Evolutionary conservation across 2,329 filamentous ascomycete species (phyloP), one percentile per base, ranked within the genome.

Genomic region (Hymenoscyphus scutula): DNA sequence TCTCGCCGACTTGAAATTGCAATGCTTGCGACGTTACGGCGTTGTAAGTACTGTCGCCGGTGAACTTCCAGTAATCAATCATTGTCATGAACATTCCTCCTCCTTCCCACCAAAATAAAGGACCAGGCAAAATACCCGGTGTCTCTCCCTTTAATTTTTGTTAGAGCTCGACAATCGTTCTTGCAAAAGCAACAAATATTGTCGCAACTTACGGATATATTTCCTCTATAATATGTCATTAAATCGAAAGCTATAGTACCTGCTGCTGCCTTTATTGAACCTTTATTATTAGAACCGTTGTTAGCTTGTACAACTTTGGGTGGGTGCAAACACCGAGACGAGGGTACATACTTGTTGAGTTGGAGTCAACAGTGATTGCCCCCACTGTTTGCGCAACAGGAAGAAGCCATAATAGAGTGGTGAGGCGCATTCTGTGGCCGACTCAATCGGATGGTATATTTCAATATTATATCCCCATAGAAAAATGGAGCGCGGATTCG

Each of bases 61-160:
- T 93, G 73, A 90, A 90, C 71, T 87, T 88, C 89, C 90, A 95
- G 74, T 94, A 95, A 69, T 95, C 89, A 61, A 96, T 81, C 64
- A 95, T 78, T 2, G 88, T 81, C 59, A 84, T 84, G 76, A 87
- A 80, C 79, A 93, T 85, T 81, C 88, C 76, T 90, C 89, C 90
- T 87, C 91, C 84, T 68, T 83, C 81, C 81, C 81, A 84, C 81
- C 81, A 84, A 70, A 81, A 82, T 67, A 81, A 81, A 15, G 82
- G 82, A 30, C 72, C 72, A 11, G 80, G 80, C 53, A 84, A 77
- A 58, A 81, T 74, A 34, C 82, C 82, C 17, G 81, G 81, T 19
- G 78, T 79, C 13, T 76, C 75, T 25, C 79, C 80, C 68, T 71
- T 56, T n/a, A n/a, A n/a, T 8, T 11, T 23, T 30, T 62, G 41